Evolutionary conservation across 352 stramenopile species (phyloP), one percentile per base, ranked within the genome.

Genomic region (Lagenidium sp.): DNA sequence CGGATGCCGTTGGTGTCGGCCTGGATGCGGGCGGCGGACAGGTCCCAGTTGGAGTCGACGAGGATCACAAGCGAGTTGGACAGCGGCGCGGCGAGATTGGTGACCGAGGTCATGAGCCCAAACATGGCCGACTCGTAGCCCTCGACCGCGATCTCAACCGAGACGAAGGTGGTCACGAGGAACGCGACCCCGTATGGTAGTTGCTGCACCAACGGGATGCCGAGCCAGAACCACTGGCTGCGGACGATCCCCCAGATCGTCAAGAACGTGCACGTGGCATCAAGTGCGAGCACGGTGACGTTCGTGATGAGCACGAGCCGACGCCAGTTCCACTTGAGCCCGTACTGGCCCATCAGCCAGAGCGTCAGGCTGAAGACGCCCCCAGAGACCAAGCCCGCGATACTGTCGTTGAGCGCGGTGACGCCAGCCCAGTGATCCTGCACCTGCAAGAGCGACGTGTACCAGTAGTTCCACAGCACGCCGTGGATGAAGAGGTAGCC

Each of bases 121-220:
- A 44, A 51, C 18, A 41, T 41, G 20, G 44, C 39, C 12, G 19
- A 48, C 47, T 63, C 54, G 36, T 53, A 43, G 19, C 50, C 54
- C 7, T 44, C 45, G 23, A 53, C 47, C 11, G 44, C 41, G n/a
- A 64, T 15, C 36, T 64, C 54, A 18, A 63, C 54, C 8, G 37
- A 31, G 22, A 55, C 41, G 32, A 37, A 57, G 4, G 38, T 48
- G 2, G 8, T 4, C 6, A 55, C n/a, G 30, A 60, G 36, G 25
- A 56, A 60, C 16, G 35, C 13, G 20, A 60, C 52, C 5, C 44
- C 47, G 2, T 34, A 25, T 19, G 47, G 39, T 13, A 57, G 6
- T 6, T 41, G 12, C 20, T 55, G 29, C 11, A 55, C 22, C 11
- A 55, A n/a, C 2, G 41, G 13, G 5, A 51, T 31, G 30, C 36